Conservation (phyloP, 225 moss, liverwort and hornwort species). For the Straminergon stramineum region DNA sequence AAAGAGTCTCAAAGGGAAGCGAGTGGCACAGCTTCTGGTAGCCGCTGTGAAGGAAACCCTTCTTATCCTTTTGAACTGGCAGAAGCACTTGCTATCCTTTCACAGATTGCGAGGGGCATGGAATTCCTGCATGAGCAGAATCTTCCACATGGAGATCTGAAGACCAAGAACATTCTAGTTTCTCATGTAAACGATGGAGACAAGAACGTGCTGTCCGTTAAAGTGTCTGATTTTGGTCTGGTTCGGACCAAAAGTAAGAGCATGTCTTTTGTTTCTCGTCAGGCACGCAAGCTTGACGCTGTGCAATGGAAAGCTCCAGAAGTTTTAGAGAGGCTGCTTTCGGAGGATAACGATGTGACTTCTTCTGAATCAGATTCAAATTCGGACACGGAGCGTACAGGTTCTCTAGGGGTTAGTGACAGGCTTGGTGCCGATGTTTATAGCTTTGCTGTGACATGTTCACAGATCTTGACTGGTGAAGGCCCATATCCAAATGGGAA, state of each 20-base stretch:
- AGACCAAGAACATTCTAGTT: conserved; percentile 13
- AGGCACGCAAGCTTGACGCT: conserved; percentile 9
- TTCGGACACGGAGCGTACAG: background rate
- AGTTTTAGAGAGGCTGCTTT: background rate
- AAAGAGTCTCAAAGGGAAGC: background rate
- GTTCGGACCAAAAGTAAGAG: conserved; percentile 5
- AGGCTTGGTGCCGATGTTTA: conserved; percentile 10
- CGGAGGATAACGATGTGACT: background rate
- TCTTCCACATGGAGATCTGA: conserved; percentile 11
- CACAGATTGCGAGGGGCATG: conserved; percentile 13
- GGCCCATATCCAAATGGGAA: background rate
- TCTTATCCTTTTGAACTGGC: background rate
- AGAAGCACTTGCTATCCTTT: background rate
- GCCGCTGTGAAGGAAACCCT: background rate
- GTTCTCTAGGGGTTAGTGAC: background rate
- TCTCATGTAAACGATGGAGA: background rate
- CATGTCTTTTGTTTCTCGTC: conserved; percentile 10
- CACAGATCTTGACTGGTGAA: conserved; percentile 8
- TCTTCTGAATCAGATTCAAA: conserved; percentile 5
- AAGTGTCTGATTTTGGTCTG: conserved; percentile 23
- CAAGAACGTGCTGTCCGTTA: background rate
- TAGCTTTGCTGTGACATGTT: conserved; percentile 22
- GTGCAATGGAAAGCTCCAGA: conserved; percentile 27
- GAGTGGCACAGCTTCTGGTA: background rate
- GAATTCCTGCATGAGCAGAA: background rate